Base-by-base conservation (phyloP, 2,329 filamentous ascomycete genomes). In the Arthrobotrys pseudoclavata region DNA sequence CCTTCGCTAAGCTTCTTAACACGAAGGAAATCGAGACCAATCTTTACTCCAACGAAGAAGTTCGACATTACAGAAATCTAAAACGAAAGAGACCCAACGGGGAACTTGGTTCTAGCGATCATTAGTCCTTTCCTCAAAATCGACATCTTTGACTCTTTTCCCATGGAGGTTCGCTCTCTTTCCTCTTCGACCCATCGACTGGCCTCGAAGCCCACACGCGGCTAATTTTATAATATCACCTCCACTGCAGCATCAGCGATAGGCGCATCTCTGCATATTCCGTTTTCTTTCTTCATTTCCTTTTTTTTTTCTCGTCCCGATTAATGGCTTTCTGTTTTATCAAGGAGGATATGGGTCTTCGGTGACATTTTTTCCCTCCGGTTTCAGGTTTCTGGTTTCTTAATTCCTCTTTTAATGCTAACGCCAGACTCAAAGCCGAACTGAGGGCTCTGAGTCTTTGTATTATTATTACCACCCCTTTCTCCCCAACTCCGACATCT, bases 231-330 rank as follows among this genome's bases (percentile, higher is more conserved):
- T 40, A 13, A 26, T 18, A 6, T 20, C 42, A 18, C 42, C 42
- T 45, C 42, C 12, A 15, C 34, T 60, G 5, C 18, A 60, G 31
- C 55, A 60, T 60, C 55, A 60, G 55, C 55, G 55, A 42, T 60
- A 31, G 50, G 63, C 63, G 26, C n/a, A 31, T 13, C 2, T 45
- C 2, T 45, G 3, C 37, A 24, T 45, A 42, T 53, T 40, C 2
- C 7, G 4, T 18, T 48, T 64, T 63, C 2, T 29, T 55, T 40
- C 31, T 50, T 47, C 2, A 18, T 6, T 66, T 57, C 26, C n/a
- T 22, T 48, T 55, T n/a, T 40, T 34, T 9, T 34, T 37, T 26
- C n/a, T n/a, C n/a, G n/a, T 40, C 1, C 22, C 2, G 18, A 22
- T 26, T 1, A 34, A 42, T 47, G 15, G 15, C 52, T 57, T 57